phyloP scores from a whole-genome alignment of 2,329 filamentous ascomycete species.

The Sarocladium oryzae region DNA sequence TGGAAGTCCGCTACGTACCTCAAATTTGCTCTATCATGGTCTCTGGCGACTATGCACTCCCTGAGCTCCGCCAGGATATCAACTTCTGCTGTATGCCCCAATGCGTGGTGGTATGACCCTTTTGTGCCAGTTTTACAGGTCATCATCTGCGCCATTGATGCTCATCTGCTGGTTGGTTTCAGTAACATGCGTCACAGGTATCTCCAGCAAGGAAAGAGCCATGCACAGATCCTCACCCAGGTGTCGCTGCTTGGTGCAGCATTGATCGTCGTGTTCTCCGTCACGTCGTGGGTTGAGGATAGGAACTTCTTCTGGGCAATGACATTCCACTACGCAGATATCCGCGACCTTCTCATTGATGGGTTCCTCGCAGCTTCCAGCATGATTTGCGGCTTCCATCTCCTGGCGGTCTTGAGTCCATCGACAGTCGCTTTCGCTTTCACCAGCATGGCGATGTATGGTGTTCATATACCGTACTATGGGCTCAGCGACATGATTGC shows the following conservation, averaged over 20 bases:
- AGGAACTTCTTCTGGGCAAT: slow-evolving; percentile 24
- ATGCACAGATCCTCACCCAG: slow-evolving; percentile 8
- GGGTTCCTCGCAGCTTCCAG: slow-evolving; percentile 18
- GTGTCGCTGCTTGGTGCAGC: slow-evolving; percentile 12
- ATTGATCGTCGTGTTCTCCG: slow-evolving; percentile 18
- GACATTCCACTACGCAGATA: slow-evolving; percentile 19
- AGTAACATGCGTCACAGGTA: slow-evolving; percentile 17
- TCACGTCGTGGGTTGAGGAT: slow-evolving; percentile 18
- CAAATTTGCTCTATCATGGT: slow-evolving; percentile 24
- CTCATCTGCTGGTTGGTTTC: slow-evolving; percentile 21
- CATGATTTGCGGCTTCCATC: slow-evolving; percentile 20
- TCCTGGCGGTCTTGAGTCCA: slow-evolving; percentile 21
- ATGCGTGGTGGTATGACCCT: slow-evolving; percentile 11
- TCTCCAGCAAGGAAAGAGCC: slow-evolving; percentile 17
- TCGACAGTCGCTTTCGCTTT: slow-evolving; percentile 21
- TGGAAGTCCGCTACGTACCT: slow-evolving; percentile 6
- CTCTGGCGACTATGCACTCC: slow-evolving; percentile 17
- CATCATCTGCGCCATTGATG: slow-evolving; percentile 23
- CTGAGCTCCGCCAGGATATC: slow-evolving; percentile 6
- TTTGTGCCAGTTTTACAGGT: slow-evolving; percentile 14
- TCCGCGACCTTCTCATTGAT: slow-evolving; percentile 24
- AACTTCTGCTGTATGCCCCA: slow-evolving; percentile 15
- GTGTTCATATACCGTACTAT: slow-evolving; percentile 9
- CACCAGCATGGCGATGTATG: slow-evolving; percentile 16
- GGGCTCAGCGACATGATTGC: slow-evolving; percentile 7